These are phyloP conservation scores for Brassica hybrid DNA, from an alignment of 441 rosid genomes.

Conservation along the genomic window DNA sequence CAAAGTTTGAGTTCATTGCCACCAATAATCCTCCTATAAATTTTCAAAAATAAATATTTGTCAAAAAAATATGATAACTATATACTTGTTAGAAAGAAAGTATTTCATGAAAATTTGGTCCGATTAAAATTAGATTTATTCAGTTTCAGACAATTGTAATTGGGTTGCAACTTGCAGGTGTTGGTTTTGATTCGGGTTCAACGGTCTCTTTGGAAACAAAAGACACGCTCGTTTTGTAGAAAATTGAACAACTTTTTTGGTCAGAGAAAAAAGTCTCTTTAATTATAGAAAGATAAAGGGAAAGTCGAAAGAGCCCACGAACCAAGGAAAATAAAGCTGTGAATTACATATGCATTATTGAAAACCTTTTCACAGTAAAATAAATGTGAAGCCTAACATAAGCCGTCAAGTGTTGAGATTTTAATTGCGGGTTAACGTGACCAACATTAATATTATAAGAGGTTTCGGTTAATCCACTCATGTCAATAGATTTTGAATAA, in stretches of 20 bases:
- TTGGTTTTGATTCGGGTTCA: conserved; percentile 12
- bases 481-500: background rate
- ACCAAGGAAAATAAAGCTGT: conserved; percentile 38
- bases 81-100: background rate
- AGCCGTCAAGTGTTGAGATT: background rate
- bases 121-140: conserved; percentile 4
- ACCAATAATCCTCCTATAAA: background rate
- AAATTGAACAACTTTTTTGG: conserved; percentile 26
- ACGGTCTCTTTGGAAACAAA: background rate
- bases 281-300: conserved; percentile 25
- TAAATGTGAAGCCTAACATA: background rate
- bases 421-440: background rate
- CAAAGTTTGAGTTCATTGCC: background rate
- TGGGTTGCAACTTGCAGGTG: background rate
- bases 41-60: background rate
- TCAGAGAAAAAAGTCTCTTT: conserved; percentile 39
- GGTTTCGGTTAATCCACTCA: background rate
- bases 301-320: conserved; percentile 43
- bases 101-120: background rate
- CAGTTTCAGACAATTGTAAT: conserved; percentile 17
- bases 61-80: background rate
- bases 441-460: background rate
- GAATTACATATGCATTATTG: conserved; percentile 24
- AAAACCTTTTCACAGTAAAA: conserved; percentile 1
- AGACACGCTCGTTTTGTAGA: conserved; percentile 28